Conservation (phyloP, 108 stramenopile species). For the Cyclostephanos tholiformis region DNA sequence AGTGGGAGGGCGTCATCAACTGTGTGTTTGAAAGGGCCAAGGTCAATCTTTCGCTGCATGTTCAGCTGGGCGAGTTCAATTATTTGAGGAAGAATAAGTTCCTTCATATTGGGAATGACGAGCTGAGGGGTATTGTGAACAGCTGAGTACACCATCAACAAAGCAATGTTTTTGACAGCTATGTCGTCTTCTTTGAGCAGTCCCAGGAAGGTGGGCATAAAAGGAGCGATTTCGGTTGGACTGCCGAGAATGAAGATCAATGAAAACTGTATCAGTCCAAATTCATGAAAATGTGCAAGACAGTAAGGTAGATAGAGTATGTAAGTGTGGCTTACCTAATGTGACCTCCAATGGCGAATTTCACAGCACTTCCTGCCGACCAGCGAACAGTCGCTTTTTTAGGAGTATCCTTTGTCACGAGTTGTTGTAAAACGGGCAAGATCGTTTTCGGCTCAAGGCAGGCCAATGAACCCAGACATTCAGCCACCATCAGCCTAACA, state of each 20-base stretch:
- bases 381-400: slow-evolving; percentile 69
- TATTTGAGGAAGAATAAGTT: slow-evolving; percentile 73
- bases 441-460: slow-evolving; percentile 73
- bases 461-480: slow-evolving; percentile 92
- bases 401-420: slow-evolving; percentile 42
- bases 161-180: slow-evolving; percentile 79
- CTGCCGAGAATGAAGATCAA: neutral
- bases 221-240: slow-evolving; percentile 52
- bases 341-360: slow-evolving; percentile 85
- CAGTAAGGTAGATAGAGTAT: neutral
- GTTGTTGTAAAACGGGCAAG: slow-evolving; percentile 60
- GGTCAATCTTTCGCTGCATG: slow-evolving; percentile 90
- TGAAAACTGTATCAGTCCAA: neutral
- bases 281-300: neutral
- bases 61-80: slow-evolving; percentile 80
- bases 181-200: slow-evolving; percentile 88
- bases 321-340: slow-evolving; percentile 26
- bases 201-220: slow-evolving; percentile 79
- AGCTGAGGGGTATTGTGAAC: slow-evolving; percentile 90
- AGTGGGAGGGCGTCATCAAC: slow-evolving; percentile 97
- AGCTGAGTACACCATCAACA: slow-evolving; percentile 93
- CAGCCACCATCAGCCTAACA: slow-evolving; percentile 95
- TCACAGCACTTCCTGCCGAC: slow-evolving; percentile 89
- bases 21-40: slow-evolving; percentile 98
- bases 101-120: slow-evolving; percentile 75